These are phyloP conservation scores for Trypanosoma rangeli DNA, from an alignment of 208 protist genomes.

Conservation along the genomic window DNA sequence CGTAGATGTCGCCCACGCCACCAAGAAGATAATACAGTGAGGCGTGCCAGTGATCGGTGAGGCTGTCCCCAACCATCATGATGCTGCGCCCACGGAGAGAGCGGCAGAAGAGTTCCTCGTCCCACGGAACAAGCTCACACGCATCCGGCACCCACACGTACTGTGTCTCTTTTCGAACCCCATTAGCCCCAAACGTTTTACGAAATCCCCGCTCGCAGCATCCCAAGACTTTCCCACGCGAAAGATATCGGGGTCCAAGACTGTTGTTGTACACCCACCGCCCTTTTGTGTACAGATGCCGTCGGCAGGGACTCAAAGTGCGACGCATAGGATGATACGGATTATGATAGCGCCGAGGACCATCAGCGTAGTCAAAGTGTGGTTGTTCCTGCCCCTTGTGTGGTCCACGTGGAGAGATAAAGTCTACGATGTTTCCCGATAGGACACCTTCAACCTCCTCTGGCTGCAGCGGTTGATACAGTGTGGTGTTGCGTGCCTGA, in stretches of 20 bases:
- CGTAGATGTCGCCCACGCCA: constrained; percentile 16
- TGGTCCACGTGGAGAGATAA: constrained; percentile 16
- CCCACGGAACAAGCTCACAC: constrained; percentile 28
- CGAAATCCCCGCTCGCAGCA: constrained; percentile 22
- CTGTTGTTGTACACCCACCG: constrained; percentile 22
- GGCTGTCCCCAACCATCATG: constrained; percentile 34
- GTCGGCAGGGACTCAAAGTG: constrained; percentile 12
- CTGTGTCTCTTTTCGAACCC: constrained; percentile 19
- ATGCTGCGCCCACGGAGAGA: constrained; percentile 23
- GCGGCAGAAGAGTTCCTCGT: constrained; percentile 32
- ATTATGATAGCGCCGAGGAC: constrained; percentile 11
- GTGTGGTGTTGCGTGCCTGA: not conserved
- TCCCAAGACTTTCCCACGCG: constrained; percentile 18
- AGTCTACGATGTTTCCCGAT: constrained; percentile 1
- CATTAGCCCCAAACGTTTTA: not conserved
- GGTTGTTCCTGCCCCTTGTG: constrained; percentile 9
- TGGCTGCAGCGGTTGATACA: not conserved
- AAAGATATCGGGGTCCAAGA: constrained; percentile 2
- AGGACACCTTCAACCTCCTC: constrained; percentile 6
- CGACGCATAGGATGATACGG: constrained; percentile 19
- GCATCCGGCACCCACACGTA: constrained; percentile 29
- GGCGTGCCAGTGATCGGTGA: constrained; percentile 31
- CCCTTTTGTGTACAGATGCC: constrained; percentile 3
- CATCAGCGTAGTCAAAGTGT: constrained; percentile 11
- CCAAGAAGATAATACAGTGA: constrained; percentile 30